Evolutionary conservation across 2,329 filamentous ascomycete species (phyloP).

Genomic region (Chrysoporthe deuterocubensis): DNA sequence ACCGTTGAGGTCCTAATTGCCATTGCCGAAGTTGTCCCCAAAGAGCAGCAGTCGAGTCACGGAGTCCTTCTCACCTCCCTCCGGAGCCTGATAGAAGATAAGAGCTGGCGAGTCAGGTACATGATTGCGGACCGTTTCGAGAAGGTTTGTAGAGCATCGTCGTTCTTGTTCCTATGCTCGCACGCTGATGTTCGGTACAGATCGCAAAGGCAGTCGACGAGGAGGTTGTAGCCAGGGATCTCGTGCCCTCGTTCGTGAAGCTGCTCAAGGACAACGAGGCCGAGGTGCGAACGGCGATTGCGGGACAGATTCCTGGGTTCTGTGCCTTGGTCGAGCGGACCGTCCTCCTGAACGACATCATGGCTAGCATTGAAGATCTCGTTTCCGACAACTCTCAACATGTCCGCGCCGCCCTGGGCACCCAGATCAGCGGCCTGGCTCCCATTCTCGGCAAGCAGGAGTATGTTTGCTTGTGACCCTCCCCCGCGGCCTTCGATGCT

Average conservation of each 20-base stretch:
- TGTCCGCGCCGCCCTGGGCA: constrained; percentile 91
- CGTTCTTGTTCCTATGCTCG: background rate
- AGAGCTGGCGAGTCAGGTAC: constrained; percentile 98
- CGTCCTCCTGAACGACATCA: constrained; percentile 91
- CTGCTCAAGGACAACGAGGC: constrained; percentile 97
- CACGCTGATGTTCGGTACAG: constrained; percentile 48
- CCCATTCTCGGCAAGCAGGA: constrained; percentile 98
- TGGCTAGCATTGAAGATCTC: constrained; percentile 94
- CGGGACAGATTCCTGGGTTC: constrained; percentile 97
- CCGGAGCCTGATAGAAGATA: constrained; percentile 94
- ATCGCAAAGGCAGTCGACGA: constrained; percentile 98
- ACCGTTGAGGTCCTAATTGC: constrained; percentile 96
- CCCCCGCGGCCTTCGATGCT: constrained; percentile 17
- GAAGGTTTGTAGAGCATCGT: constrained; percentile 63
- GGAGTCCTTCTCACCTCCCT: constrained; percentile 89
- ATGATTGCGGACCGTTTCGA: constrained; percentile 99
- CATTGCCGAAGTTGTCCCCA: constrained; percentile 95
- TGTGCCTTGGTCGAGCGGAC: constrained; percentile 86
- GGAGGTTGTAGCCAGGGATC: constrained; percentile 89
- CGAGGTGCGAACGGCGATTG: constrained; percentile 94
- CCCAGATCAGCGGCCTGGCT: constrained; percentile 94
- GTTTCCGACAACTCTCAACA: constrained; percentile 97
- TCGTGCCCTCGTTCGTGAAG: constrained; percentile 97
- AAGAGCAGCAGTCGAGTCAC: constrained; percentile 96
- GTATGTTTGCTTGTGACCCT: constrained; percentile 53